Base-by-base conservation (phyloP, 106 monocot species). In the Hemerocallis citrina region DNA sequence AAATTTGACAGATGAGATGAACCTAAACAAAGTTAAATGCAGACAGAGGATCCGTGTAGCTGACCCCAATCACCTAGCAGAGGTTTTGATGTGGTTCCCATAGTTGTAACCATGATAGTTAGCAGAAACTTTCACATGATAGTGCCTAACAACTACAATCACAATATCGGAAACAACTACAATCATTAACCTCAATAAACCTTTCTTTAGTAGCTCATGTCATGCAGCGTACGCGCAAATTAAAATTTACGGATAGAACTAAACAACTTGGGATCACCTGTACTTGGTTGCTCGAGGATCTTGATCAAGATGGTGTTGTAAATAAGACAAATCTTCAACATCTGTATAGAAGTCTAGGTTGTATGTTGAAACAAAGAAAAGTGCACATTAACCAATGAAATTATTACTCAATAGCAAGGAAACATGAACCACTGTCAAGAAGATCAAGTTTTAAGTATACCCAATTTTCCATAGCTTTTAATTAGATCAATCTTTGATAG, bases 401-500 rank as follows among this genome's bases (percentile, higher is more conserved):
- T 8, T 31, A 15, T 20, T n/a, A 15, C 6, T 64, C 25, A 19
- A 37, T 66, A 29, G 5, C 42, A 20, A 9, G 25, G 45, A 56
- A 33, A 9, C 39, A 38, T 64, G 28, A 54, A 35, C 37, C 25
- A 34, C 7, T 7, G 15, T 37, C n/a, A 65, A 49, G 6, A 38
- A 36, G 4, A 51, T 3, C 9, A 66, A 1, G 25, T 5, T 20
- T 32, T 35, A 28, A 50, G 7, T 41, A 50, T 72, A 95, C 94
- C 94, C 61, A 96, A 61, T 69, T 86, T 86, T 6, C 95, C 89
- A 64, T 90, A 96, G 73, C 74, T 86, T 74, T 84, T 86, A 63
- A 96, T 87, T 45, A 96, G 86, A 77, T 96, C 90, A 67, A 96
- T 96, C 70, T 96, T 96, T 12, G 89, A 96, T 19, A 96, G 61